Evolutionary conservation across 1,139 yeast species (phyloP), one percentile per base, ranked within the genome.

Genomic region (Hyphopichia buzzinii): DNA sequence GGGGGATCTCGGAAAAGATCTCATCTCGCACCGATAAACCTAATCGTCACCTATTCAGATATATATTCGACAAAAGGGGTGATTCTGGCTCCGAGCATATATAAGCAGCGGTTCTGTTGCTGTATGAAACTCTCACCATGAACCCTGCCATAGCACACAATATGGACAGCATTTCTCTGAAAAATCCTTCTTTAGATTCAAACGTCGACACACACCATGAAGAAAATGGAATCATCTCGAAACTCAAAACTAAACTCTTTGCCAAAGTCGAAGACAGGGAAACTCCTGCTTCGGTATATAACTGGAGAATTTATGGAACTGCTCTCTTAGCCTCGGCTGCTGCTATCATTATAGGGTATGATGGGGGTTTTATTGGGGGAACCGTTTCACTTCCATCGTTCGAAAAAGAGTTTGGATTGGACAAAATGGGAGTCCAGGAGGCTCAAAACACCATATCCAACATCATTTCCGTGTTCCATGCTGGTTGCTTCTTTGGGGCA

Each of bases 281-380:
- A 21, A 64, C 74, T 0, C 74, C 74, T 6, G 52, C 56, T 1
- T 55, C 56, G 35, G 72, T 67, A 3, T 68, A 68, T 47, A 67
- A 67, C 47, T 52, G 50, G 46, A 44, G 67, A 35, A 48, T 65
- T 16, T 66, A 65, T 39, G 45, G 53, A 26, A 64, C 71, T 8
- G 72, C 72, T 3, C 44, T 67, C 19, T 58, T 64, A 52, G 72
- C 73, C 1, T 62, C 72, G 3, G 64, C 68, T 17, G 62, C 65
- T 10, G 66, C 70, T 33, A 57, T 61, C 31, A 57, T 64, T 35
- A 61, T 61, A 41, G 74, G 74, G 13, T 67, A 68, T 42, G 74
- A 68, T 37, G 66, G 71, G 14, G 74, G 72, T 6, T 67, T 65
- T 37, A 67, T 68, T 36, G 74, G 74, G 6, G 74, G 74, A 5